These are phyloP conservation scores for Dactylellina parvicollis DNA, from an alignment of 2,329 filamentous ascomycete species.

Conservation along the genomic window DNA sequence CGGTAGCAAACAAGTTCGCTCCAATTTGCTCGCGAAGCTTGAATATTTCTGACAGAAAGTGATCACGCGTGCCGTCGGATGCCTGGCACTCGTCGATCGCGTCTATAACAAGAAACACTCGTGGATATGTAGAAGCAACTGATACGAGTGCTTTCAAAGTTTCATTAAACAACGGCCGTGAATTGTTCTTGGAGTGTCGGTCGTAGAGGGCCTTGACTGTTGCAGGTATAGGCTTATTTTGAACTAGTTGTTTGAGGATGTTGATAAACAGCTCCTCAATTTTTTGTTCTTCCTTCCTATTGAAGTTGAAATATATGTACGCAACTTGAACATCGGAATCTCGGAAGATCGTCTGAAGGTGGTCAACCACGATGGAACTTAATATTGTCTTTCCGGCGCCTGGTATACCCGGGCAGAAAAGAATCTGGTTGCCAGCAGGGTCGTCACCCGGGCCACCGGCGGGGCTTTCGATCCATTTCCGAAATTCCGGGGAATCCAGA, in stretches of 20 bases:
- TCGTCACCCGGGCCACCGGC: neutral
- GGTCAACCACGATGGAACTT: neutral
- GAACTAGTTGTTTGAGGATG: neutral
- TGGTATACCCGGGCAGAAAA: slow-evolving; percentile 28
- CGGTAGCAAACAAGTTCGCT: slow-evolving; percentile 19
- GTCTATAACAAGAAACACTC: slow-evolving; percentile 8
- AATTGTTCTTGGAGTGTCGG: neutral
- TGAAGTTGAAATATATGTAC: slow-evolving; percentile 11
- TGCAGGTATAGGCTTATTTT: neutral
- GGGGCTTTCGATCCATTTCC: slow-evolving; percentile 58
- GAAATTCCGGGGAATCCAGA: slow-evolving; percentile 61
- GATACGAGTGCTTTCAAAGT: neutral
- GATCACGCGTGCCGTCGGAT: neutral
- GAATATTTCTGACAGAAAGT: neutral
- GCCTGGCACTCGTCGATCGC: slow-evolving; percentile 18
- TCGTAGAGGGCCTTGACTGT: neutral
- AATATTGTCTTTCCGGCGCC: slow-evolving; percentile 19
- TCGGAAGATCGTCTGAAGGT: neutral
- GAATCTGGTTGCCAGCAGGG: neutral
- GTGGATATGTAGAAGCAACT: neutral
- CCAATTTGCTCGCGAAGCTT: neutral
- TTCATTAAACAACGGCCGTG: neutral
- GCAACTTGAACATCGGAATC: neutral
- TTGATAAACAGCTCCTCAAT: neutral
- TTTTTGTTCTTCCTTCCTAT: neutral